phyloP scores from a whole-genome alignment of 2,329 filamentous ascomycete species.

The Talaromyces islandicus region DNA sequence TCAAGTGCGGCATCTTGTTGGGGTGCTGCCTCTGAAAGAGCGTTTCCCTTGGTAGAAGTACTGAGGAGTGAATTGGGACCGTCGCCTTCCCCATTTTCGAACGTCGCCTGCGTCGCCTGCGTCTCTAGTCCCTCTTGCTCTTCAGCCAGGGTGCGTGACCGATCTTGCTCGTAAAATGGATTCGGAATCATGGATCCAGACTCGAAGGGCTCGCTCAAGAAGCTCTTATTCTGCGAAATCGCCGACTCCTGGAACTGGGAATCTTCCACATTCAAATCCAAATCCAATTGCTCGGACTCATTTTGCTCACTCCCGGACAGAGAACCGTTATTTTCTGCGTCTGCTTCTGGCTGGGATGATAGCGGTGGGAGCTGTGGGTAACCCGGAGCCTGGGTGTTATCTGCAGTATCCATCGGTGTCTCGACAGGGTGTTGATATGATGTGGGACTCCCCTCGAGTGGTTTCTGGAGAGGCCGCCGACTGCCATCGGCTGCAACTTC shows the following conservation, averaged over 20 bases:
- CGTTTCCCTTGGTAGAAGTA: background rate
- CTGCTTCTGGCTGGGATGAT: background rate
- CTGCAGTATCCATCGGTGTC: background rate
- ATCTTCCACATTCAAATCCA: background rate
- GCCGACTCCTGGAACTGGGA: background rate
- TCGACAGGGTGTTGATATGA: background rate
- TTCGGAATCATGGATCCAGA: slow-evolving; percentile 20
- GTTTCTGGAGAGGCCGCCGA: background rate
- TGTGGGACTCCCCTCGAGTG: background rate
- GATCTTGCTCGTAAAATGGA: slow-evolving; percentile 27
- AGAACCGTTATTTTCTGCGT: background rate
- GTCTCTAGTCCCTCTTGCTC: background rate
- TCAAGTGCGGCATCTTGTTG: background rate
- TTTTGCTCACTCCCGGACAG: background rate
- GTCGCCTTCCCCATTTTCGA: background rate
- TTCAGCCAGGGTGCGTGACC: background rate
- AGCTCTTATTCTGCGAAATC: background rate
- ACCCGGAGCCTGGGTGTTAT: background rate
- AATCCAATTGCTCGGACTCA: background rate
- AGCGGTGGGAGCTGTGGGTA: background rate
- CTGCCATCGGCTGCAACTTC: background rate
- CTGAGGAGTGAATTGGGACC: too few relatives aligned
- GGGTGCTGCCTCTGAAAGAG: background rate
- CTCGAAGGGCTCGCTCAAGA: background rate
- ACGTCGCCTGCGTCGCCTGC: background rate